Evolutionary conservation across 495 filamentous ascomycete genomes (phyloP).

Genomic region (Aspergillus wentii): DNA sequence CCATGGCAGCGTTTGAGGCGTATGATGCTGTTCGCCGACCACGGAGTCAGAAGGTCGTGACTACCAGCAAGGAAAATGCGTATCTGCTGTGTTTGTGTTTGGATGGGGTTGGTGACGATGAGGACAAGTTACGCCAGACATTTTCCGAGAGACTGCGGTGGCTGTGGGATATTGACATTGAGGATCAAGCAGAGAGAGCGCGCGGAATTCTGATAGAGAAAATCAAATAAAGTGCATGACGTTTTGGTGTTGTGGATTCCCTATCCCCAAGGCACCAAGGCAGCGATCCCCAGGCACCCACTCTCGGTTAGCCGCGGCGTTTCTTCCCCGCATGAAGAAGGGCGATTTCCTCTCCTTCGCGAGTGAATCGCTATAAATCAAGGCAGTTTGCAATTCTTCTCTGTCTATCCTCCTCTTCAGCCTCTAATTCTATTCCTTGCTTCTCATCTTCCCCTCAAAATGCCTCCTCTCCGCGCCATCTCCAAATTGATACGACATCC

Average conservation of each 20-base stretch:
- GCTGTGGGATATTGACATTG: conserved; percentile 44
- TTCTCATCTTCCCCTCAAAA: background rate
- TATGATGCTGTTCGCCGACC: conserved; percentile 58
- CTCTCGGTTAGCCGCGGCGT: conserved; percentile 15
- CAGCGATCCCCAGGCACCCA: conserved; percentile 3
- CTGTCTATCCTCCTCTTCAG: background rate
- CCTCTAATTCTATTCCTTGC: conserved; percentile 2
- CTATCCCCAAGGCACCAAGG: conserved; percentile 9
- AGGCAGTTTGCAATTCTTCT: conserved; percentile 5
- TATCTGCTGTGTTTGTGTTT: conserved; percentile 37
- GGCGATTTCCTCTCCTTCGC: conserved; percentile 1
- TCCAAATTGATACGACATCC: conserved; percentile 1
- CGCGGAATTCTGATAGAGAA: conserved; percentile 9
- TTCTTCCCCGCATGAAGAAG: conserved; percentile 17
- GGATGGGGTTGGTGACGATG: conserved; percentile 38
- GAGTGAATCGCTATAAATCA: conserved; percentile 10
- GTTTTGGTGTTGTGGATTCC: no score
- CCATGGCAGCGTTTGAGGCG: conserved; percentile 47
- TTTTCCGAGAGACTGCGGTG: conserved; percentile 41
- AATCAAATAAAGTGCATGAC: no score
- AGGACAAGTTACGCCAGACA: conserved; percentile 32
- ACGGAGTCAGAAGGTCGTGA: conserved; percentile 43
- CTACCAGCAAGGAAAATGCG: conserved; percentile 42
- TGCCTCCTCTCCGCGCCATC: no score
- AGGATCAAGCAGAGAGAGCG: conserved; percentile 24